Percentiles rank a stretch among this genome's conserved stretches.
Conservation (phyloP, 768 basidiomycete genomes). For the Amanita thiersii region DNA sequence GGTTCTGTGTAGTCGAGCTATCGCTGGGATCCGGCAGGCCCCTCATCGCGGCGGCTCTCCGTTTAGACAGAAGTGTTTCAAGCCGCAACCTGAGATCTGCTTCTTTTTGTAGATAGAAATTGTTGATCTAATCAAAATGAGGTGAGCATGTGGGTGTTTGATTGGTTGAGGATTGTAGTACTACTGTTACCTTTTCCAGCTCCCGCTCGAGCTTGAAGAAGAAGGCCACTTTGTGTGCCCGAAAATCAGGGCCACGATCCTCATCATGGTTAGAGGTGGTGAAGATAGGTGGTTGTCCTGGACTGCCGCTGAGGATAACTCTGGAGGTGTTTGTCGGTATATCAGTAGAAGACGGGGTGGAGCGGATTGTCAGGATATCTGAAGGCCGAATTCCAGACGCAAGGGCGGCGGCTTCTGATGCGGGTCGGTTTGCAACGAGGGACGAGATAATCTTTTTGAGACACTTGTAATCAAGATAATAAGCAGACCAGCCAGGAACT, state of each 20-base stretch:
- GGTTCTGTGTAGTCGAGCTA: conserved; percentile 45
- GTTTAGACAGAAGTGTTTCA: conserved; percentile 88
- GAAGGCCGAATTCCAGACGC: conserved; percentile 75
- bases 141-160: conserved; percentile 7
- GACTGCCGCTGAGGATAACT: conserved; percentile 13
- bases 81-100: conserved; percentile 88
- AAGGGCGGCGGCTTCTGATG: conserved; percentile 82
- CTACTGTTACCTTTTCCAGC: conserved; percentile 92
- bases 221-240: conserved; percentile 94
- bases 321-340: conserved; percentile 20
- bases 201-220: conserved; percentile 99
- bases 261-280: conserved; percentile 56
- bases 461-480: conserved; percentile 98
- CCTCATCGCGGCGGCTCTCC: conserved; percentile 72
- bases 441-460: conserved; percentile 99
- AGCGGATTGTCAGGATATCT: conserved; percentile 36
- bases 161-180: conserved; percentile 12
- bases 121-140: conserved; percentile 68
- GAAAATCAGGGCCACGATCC: conserved; percentile 78
- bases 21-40: conserved; percentile 62
- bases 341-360: conserved; percentile 21
- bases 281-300: conserved; percentile 43
- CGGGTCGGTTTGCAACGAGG: conserved; percentile 80
- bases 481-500: conserved; percentile 92
- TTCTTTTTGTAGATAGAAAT: conserved; percentile 96